phyloP scores from a whole-genome alignment of 1,284 basidiomycete species.

The Ustilago xerochloae region DNA sequence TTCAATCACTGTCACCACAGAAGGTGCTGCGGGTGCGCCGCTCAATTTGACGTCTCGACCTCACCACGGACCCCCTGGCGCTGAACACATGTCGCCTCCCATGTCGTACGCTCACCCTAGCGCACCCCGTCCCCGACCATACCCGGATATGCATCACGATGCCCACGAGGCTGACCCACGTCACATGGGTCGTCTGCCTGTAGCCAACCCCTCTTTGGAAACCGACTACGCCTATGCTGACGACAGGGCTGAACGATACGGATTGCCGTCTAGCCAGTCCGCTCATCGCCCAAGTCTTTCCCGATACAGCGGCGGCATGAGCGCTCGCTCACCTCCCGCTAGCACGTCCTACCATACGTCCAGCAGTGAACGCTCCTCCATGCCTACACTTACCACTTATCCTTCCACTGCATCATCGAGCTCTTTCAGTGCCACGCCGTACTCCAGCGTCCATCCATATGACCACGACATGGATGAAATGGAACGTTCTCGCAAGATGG shows the following conservation, averaged over 20 bases:
- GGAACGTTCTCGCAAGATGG: conserved; percentile 32
- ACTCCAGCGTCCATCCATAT: conserved; percentile 14
- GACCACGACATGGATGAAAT: conserved; percentile 38
- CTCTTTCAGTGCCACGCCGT: conserved; percentile 17
- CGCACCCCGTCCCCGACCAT: conserved; percentile 25
- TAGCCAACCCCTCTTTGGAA: conserved; percentile 9
- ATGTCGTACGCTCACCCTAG: conserved; percentile 11
- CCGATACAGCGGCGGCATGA: conserved; percentile 12
- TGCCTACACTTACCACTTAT: conserved; percentile 22
- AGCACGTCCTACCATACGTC: conserved; percentile 28
- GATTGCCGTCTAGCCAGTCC: conserved; percentile 5
- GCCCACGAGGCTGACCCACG: conserved; percentile 18
- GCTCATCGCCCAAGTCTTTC: conserved; percentile 29
- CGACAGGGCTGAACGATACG: conserved; percentile 20
- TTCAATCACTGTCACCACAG: conserved; percentile 25
- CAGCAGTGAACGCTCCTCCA: conserved; percentile 32
- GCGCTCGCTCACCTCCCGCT: conserved; percentile 19
- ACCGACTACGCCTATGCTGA: conserved; percentile 24
- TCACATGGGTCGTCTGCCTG: conserved; percentile 20
- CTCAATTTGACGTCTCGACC: conserved; percentile 18
- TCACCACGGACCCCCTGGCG: not conserved
- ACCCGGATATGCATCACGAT: conserved; percentile 20
- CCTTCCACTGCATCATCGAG: conserved; percentile 22
- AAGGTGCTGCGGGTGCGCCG: conserved; percentile 8
- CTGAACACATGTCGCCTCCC: conserved; percentile 23